A percentile compares a stretch with the other conserved stretches of the same genome.
These are phyloP conservation scores for Sporopachydermia lactativora DNA, from an alignment of 805 yeast genomes.

Conservation along the genomic window DNA sequence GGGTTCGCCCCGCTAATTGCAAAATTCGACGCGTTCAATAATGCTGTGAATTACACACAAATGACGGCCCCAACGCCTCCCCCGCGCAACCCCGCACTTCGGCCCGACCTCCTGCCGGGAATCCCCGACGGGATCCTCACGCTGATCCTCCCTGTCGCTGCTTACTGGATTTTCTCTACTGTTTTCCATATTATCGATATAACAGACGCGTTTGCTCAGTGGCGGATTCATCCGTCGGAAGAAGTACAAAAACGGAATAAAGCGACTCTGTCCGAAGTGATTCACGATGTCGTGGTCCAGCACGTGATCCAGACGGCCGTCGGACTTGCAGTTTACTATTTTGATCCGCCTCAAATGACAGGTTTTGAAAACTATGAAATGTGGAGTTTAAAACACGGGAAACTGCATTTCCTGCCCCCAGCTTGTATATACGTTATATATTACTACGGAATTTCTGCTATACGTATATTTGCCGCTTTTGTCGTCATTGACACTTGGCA, in stretches of 20 bases:
- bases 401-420: slow-evolving; percentile 30
- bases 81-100: slow-evolving; percentile 14
- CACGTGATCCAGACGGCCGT: slow-evolving; percentile 70
- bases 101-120: slow-evolving; percentile 36
- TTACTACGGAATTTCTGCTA: slow-evolving; percentile 45
- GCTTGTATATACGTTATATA: slow-evolving; percentile 35
- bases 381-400: slow-evolving; percentile 28
- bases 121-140: slow-evolving; percentile 65
- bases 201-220: slow-evolving; percentile 60
- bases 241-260: slow-evolving; percentile 68
- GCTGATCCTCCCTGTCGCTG: slow-evolving; percentile 58
- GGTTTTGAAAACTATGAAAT: slow-evolving; percentile 36
- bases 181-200: slow-evolving; percentile 67
- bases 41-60: neutral
- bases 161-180: slow-evolving; percentile 70
- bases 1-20: no score
- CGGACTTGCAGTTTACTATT: slow-evolving; percentile 39
- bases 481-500: slow-evolving; percentile 89
- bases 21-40: no score
- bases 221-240: slow-evolving; percentile 85
- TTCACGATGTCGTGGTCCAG: slow-evolving; percentile 73
- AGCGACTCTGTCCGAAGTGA: slow-evolving; percentile 53
- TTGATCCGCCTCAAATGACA: slow-evolving; percentile 35
- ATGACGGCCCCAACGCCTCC: slow-evolving; percentile 15
- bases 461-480: slow-evolving; percentile 51